phyloP scores from a whole-genome alignment of 805 yeast genomes.

The Pichia eremophila region DNA sequence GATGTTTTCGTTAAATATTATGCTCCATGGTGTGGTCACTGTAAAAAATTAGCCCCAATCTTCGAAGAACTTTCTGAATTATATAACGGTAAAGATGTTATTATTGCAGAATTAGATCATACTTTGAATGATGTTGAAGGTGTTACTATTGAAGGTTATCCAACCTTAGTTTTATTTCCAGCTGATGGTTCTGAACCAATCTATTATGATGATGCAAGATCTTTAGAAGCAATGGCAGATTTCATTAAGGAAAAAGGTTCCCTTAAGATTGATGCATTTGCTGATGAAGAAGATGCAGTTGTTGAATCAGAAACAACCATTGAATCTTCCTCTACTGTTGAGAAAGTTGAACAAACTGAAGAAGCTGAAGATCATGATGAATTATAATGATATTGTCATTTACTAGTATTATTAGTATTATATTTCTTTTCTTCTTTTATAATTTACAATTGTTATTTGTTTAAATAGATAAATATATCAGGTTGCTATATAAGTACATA shows the following conservation, averaged over 20 bases:
- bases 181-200: constrained; percentile 67
- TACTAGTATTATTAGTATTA: background rate
- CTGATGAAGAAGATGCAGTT: constrained; percentile 10
- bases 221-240: constrained; percentile 54
- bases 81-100: constrained; percentile 48
- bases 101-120: constrained; percentile 83
- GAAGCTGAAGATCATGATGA: constrained; percentile 12
- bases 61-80: constrained; percentile 79
- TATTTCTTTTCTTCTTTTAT: background rate
- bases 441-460: background rate
- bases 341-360: background rate
- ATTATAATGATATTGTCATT: constrained; percentile 6
- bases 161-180: constrained; percentile 85
- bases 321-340: constrained; percentile 2
- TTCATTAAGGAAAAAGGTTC: constrained; percentile 69
- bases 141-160: constrained; percentile 79
- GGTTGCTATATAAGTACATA: background rate
- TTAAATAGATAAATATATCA: background rate
- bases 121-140: constrained; percentile 75
- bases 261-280: constrained; percentile 46
- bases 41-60: constrained; percentile 81
- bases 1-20: constrained; percentile 84
- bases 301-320: constrained; percentile 23
- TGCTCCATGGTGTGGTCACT: constrained; percentile 98
- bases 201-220: constrained; percentile 61